Evolutionary conservation across 2,329 filamentous ascomycete genomes (phyloP).

Genomic region (Thielaviopsis populi): DNA sequence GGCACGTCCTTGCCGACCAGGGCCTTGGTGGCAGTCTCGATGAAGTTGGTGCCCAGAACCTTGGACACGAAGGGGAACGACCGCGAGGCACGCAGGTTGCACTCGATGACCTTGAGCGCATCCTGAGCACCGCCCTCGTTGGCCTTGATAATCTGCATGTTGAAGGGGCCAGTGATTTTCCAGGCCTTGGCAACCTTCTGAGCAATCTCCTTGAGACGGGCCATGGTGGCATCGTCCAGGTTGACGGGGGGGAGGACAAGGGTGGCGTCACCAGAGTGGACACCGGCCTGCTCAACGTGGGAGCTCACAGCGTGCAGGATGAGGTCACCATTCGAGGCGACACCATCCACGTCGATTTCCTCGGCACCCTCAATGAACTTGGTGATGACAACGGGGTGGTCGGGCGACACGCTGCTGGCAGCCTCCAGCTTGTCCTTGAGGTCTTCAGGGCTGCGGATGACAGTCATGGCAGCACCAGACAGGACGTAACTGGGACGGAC

Average conservation of each 20-base stretch:
- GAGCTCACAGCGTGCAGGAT: constrained; percentile 86
- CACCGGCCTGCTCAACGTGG: constrained; percentile 92
- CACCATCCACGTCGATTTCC: constrained; percentile 93
- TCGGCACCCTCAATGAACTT: constrained; percentile 96
- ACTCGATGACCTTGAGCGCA: constrained; percentile 89
- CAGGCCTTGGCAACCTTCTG: constrained; percentile 93
- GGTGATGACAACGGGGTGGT: constrained; percentile 94
- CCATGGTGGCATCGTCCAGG: constrained; percentile 63
- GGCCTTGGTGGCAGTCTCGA: constrained; percentile 85
- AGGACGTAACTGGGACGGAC: constrained; percentile 92
- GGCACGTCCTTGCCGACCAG: constrained; percentile 76
- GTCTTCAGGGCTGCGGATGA: constrained; percentile 75
- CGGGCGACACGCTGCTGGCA: constrained; percentile 78
- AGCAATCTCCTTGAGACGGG: constrained; percentile 86
- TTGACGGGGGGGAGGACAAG: constrained; percentile 76
- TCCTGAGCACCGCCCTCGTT: constrained; percentile 55
- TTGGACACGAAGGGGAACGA: constrained; percentile 98
- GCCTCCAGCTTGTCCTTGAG: constrained; percentile 90
- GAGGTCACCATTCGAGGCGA: constrained; percentile 72
- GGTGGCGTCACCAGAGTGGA: constrained; percentile 95
- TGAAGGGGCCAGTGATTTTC: constrained; percentile 96
- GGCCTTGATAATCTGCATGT: constrained; percentile 99
- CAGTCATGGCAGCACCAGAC: constrained; percentile 95
- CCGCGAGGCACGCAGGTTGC: constrained; percentile 90
- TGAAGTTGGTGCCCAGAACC: constrained; percentile 91